These are phyloP conservation scores for Neurospora terricola DNA, from an alignment of 495 filamentous ascomycete genomes.

Conservation along the genomic window DNA sequence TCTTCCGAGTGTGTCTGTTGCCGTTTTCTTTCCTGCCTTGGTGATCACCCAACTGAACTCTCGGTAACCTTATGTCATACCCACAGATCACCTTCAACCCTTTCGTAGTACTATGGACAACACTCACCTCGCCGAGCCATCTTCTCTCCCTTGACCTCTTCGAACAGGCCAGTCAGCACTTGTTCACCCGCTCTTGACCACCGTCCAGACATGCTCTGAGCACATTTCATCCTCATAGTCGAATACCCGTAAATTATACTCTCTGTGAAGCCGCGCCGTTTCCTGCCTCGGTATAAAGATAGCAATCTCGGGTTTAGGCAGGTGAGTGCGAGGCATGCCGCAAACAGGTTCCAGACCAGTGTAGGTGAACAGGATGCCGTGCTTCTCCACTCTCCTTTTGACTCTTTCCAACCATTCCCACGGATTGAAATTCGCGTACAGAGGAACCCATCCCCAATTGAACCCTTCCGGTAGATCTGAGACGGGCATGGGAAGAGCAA, in stretches of 20 bases:
- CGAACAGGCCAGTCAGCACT: neutral
- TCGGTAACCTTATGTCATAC: neutral
- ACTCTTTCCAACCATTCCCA: neutral
- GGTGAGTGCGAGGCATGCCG: neutral
- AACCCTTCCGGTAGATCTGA: neutral
- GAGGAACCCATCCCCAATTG: neutral
- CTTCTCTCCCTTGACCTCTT: neutral
- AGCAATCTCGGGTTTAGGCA: neutral
- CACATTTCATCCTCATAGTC: neutral
- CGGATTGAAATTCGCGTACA: neutral
- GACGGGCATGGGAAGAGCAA: neutral
- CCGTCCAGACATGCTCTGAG: neutral
- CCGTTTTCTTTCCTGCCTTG: neutral
- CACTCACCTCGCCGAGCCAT: neutral
- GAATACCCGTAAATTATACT: neutral
- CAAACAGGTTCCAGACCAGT: neutral
- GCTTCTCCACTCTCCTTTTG: neutral
- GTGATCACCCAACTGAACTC: neutral
- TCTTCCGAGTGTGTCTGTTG: neutral
- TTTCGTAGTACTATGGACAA: neutral
- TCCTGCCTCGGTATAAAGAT: neutral
- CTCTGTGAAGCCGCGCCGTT: neutral
- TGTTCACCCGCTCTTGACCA: neutral
- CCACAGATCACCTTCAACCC: neutral
- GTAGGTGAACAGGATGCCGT: neutral